These are phyloP conservation scores for Saccharomycopsis sp. DNA, from an alignment of 805 yeast species.

Conservation along the genomic window DNA sequence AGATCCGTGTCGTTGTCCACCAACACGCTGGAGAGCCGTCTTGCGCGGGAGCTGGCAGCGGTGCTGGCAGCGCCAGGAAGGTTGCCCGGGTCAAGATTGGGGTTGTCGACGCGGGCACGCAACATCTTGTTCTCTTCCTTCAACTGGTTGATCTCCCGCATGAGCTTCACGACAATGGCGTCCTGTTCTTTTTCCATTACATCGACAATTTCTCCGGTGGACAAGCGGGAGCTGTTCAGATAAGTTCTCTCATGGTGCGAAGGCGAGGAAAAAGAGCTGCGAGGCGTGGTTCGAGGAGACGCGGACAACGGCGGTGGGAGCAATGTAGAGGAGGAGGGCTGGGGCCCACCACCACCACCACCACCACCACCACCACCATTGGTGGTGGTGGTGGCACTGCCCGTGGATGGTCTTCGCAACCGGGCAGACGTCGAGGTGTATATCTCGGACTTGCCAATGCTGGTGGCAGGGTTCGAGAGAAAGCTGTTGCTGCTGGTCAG, in stretches of 20 bases:
- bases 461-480: neutral
- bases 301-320: too few species aligned
- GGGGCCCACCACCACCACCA: neutral
- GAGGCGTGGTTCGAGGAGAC: slow-evolving; percentile 1
- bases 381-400: too few species aligned
- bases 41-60: too few species aligned
- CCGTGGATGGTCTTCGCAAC: slow-evolving; percentile 4
- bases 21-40: too few species aligned
- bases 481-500: too few species aligned
- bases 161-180: slow-evolving; percentile 57
- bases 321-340: neutral
- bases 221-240: slow-evolving; percentile 9
- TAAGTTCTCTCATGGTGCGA: slow-evolving; percentile 42
- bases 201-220: slow-evolving; percentile 43
- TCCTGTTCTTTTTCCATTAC: slow-evolving; percentile 69
- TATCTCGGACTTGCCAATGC: too few species aligned
- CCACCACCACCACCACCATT: neutral
- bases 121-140: slow-evolving; percentile 44
- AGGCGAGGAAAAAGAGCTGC: slow-evolving; percentile 1
- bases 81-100: slow-evolving; percentile 1
- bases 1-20: too few species aligned
- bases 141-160: slow-evolving; percentile 49
- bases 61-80: too few species aligned
- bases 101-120: slow-evolving; percentile 26
- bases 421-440: slow-evolving; percentile 4